A percentile compares a stretch with the other conserved stretches of the same genome.
Conservation (phyloP, 768 basidiomycete species). For the Suillus occidentalis region DNA sequence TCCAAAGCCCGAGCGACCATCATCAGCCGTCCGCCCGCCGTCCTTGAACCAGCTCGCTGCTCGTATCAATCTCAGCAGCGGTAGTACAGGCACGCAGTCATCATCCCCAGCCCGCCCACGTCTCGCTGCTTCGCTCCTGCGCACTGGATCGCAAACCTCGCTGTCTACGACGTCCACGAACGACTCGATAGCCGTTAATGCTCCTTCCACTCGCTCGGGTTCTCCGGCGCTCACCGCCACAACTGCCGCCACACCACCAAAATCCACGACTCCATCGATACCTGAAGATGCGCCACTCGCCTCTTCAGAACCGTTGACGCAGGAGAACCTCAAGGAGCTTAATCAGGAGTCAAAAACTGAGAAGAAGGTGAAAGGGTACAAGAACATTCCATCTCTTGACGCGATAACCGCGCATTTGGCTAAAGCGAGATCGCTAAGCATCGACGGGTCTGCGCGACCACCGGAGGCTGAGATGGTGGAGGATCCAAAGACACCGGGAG, state of each 20-base stretch:
- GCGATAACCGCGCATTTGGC: constrained; percentile 81
- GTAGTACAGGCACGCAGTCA: constrained; percentile 23
- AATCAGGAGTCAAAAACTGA: constrained; percentile 50
- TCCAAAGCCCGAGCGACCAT: constrained; percentile 39
- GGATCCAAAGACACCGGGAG: constrained; percentile 80
- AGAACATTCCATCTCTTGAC: constrained; percentile 85
- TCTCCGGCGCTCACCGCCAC: constrained; percentile 59
- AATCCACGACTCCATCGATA: constrained; percentile 41
- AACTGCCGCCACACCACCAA: constrained; percentile 40
- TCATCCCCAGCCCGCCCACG: constrained; percentile 54
- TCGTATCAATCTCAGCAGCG: constrained; percentile 55
- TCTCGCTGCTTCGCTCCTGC: constrained; percentile 69
- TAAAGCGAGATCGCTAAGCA: constrained; percentile 61
- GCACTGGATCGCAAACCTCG: constrained; percentile 58
- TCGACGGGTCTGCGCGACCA: constrained; percentile 63
- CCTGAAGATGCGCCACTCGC: constrained; percentile 36
- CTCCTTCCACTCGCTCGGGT: constrained; percentile 62
- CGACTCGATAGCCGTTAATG: constrained; percentile 70
- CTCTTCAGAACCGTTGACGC: constrained; percentile 50
- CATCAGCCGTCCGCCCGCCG: constrained; percentile 48
- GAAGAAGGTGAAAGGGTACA: constrained; percentile 63
- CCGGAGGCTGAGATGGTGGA: constrained; percentile 79
- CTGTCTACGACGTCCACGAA: constrained; percentile 45
- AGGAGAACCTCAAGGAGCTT: constrained; percentile 64
- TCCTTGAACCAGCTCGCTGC: constrained; percentile 84